Evolutionary conservation across 2,329 filamentous ascomycete species (phyloP).

Genomic region (Aureobasidium sp.): DNA sequence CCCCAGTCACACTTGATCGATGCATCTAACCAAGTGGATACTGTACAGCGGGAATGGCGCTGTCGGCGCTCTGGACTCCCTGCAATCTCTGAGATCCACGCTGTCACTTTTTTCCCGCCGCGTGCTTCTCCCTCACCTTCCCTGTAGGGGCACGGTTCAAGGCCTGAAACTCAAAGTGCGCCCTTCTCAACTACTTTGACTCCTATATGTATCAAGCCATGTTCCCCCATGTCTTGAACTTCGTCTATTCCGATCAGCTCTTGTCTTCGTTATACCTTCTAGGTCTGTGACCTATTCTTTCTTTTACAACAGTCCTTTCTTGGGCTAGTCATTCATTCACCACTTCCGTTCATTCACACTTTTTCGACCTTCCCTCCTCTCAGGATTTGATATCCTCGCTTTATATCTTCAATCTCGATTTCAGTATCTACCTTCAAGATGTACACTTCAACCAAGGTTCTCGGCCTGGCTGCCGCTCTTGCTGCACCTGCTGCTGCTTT

Average conservation of each 20-base stretch:
- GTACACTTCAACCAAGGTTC: slow-evolving; percentile 13
- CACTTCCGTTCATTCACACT: slow-evolving; percentile 5
- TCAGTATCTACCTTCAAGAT: not conserved
- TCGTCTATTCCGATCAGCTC: not conserved
- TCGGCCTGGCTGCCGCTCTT: slow-evolving; percentile 16
- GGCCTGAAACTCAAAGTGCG: slow-evolving; percentile 6
- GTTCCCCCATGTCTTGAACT: not conserved
- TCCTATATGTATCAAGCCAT: slow-evolving; percentile 11
- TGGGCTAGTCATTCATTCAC: slow-evolving; percentile 7
- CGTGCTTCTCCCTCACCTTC: not conserved
- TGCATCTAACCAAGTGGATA: not conserved
- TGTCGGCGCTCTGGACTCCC: slow-evolving; percentile 10
- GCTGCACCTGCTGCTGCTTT: slow-evolving; percentile 50
- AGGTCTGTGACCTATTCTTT: slow-evolving; percentile 14
- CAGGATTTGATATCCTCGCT: slow-evolving; percentile 12
- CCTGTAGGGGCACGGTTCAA: slow-evolving; percentile 1
- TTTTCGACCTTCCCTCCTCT: not conserved
- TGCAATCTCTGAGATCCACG: slow-evolving; percentile 11
- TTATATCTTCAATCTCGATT: not conserved
- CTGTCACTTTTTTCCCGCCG: slow-evolving; percentile 9
- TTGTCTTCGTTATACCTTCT: slow-evolving; percentile 3
- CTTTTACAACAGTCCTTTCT: slow-evolving; percentile 4
- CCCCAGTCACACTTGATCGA: not conserved
- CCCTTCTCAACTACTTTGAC: slow-evolving; percentile 7
- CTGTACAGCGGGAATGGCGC: slow-evolving; percentile 4